Base-by-base conservation (phyloP, 2,329 filamentous ascomycete genomes). In the Lecanicillium sp. region DNA sequence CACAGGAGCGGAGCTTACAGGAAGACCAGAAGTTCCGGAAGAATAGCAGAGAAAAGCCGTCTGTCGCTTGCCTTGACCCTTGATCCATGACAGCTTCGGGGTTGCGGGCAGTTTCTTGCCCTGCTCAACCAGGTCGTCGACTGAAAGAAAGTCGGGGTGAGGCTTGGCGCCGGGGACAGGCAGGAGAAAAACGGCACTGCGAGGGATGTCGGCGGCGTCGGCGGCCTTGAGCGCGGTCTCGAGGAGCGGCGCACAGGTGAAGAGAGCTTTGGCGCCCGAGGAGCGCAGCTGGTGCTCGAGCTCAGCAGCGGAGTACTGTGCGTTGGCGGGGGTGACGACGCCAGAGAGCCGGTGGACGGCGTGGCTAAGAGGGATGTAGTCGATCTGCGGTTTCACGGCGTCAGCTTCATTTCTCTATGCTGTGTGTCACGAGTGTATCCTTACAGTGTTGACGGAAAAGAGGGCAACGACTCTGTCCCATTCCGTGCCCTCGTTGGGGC, bases 391-490 rank as follows among this genome's bases (percentile, higher is more conserved):
- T n/a, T n/a, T n/a, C n/a, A n/a, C n/a, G n/a, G n/a, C n/a, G n/a
- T n/a, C n/a, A n/a, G n/a, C n/a, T n/a, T n/a, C n/a, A n/a, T n/a
- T n/a, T n/a, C n/a, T n/a, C n/a, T n/a, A n/a, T n/a, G n/a, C n/a
- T n/a, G n/a, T n/a, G n/a, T n/a, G n/a, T n/a, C n/a, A n/a, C n/a
- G n/a, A n/a, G n/a, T n/a, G n/a, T n/a, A 19, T 12, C 58, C 76
- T 51, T 66, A 88, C 85, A 24, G 87, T 88, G 62, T 94, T 94
- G 51, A 90, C 66, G n/a, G 84, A 83, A 67, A 87, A 94, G 23
- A 90, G 70, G 4, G 74, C 84, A 40, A 88, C 71, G 20, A 90
- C 85, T 63, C 90, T 89, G 58, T 93, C 87, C 84, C 84, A 93
- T 62, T 90, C 86, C 0, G 79, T 79, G 11, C 84, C 87, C 49